These are phyloP conservation scores for Piloderma croceum DNA, from an alignment of 768 basidiomycete species.

Conservation along the genomic window DNA sequence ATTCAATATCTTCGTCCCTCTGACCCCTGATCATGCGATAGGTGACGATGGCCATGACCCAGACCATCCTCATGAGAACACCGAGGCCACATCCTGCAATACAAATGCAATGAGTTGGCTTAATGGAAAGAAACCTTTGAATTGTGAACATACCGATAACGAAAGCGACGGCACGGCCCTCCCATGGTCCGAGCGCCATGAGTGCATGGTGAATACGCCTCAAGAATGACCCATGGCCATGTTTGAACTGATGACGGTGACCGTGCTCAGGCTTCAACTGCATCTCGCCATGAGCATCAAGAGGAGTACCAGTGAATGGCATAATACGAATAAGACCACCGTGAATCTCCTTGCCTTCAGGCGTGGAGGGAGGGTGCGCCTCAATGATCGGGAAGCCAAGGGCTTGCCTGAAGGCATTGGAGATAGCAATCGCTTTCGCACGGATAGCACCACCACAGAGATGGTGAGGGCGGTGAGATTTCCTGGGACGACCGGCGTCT, in stretches of 20 bases:
- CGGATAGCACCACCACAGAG: conserved; percentile 32
- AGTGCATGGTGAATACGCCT: conserved; percentile 60
- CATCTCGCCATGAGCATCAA: conserved; percentile 2
- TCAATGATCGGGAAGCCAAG: conserved; percentile 51
- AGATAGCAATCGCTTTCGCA: conserved; percentile 46
- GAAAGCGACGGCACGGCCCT: conserved; percentile 77
- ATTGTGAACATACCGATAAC: conserved; percentile 57
- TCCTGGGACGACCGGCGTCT: not conserved
- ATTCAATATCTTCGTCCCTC: conserved; percentile 34
- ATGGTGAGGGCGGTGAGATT: conserved; percentile 16
- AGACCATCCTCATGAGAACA: conserved; percentile 76
- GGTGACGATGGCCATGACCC: conserved; percentile 59
- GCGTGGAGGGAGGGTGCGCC: conserved; percentile 7
- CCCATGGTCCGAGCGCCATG: conserved; percentile 72
- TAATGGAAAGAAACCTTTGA: conserved; percentile 1
- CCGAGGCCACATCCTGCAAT: conserved; percentile 73
- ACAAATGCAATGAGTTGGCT: not conserved
- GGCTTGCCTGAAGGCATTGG: conserved; percentile 50
- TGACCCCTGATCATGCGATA: conserved; percentile 52
- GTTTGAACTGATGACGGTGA: conserved; percentile 23
- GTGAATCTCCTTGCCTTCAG: conserved; percentile 11
- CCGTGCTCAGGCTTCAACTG: conserved; percentile 16
- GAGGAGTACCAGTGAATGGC: conserved; percentile 22
- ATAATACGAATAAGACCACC: conserved; percentile 29
- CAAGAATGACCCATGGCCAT: conserved; percentile 40